A percentile compares a stretch with the other conserved stretches of the same genome.
These are phyloP conservation scores for Umbilicus rupestris DNA, from an alignment of 164 flowering plant species.

Conservation along the genomic window DNA sequence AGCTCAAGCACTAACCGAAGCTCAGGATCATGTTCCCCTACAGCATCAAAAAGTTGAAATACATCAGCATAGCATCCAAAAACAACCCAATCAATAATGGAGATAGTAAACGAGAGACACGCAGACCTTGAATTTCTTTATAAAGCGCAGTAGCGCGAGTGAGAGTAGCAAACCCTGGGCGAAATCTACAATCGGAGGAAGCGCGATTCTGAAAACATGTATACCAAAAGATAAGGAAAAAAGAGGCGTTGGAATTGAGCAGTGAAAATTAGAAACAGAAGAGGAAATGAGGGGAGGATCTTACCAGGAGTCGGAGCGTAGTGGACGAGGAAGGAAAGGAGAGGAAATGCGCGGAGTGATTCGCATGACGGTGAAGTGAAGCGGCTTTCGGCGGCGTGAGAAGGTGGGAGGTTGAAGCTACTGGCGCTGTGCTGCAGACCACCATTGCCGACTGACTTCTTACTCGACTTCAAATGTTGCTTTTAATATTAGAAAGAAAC, in stretches of 20 bases:
- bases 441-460: neutral
- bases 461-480: no score
- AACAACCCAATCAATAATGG: no score
- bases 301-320: neutral
- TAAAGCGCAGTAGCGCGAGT: neutral
- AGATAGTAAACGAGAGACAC: neutral
- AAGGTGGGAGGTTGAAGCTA: neutral
- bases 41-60: no score
- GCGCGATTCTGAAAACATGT: neutral
- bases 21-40: constrained; percentile 64
- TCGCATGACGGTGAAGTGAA: neutral
- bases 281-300: neutral
- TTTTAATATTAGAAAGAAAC: no score
- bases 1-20: constrained; percentile 70
- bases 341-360: neutral
- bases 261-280: no score
- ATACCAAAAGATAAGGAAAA: neutral
- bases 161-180: neutral
- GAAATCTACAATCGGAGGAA: neutral
- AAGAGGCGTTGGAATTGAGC: neutral
- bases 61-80: no score
- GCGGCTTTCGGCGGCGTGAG: neutral
- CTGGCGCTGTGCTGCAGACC: neutral
- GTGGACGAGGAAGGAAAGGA: neutral
- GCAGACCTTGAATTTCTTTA: neutral